Evolutionary conservation across 2,329 filamentous ascomycete species (phyloP), one percentile per base, ranked within the genome.

Genomic region (Fusarium setosum): DNA sequence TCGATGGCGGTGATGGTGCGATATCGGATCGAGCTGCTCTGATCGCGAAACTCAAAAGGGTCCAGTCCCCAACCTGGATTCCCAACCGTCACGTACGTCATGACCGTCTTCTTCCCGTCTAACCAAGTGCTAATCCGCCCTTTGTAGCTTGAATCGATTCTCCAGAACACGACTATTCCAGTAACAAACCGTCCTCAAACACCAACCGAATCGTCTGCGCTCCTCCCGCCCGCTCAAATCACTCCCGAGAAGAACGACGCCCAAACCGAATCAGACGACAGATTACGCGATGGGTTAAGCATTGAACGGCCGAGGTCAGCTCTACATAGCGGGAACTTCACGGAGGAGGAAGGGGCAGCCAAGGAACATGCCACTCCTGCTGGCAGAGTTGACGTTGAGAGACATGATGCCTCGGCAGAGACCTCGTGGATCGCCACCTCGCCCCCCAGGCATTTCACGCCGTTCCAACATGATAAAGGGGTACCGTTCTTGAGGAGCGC

Each of bases 281-380:
- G 82, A 61, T 69, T 86, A 42, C 81, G 81, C 60, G 82, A 87
- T 58, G 86, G 88, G 6, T 74, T 87, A 65, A 86, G 88, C 65
- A 95, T 97, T 63, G 90, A 94, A 76, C 87, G 94, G 51, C 95
- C 95, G 44, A 85, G 92, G 54, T 98, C 95, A 29, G 89, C 89
- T 42, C 79, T 91, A 11, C 89, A 92, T 68, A 88, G 86, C 61
- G 89, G 89, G 5, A 86, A 91, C 72, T 92, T 92, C 59, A 90
- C 88, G 3, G 81, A 74, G 29, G 73, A 77, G 32, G 68, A 75
- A 41, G 49, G 64, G 6, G 65, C 58, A 13, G 58, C 66, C 15
- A 65, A 64, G 18, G 51, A 60, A 23, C 63, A 44, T 37, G 17
- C 44, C 5, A 32, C 57, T 50, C 37, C 51, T 15, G 24, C n/a